Conservation (phyloP, 495 filamentous ascomycete species). For the Hypoxylon lenormandii region DNA sequence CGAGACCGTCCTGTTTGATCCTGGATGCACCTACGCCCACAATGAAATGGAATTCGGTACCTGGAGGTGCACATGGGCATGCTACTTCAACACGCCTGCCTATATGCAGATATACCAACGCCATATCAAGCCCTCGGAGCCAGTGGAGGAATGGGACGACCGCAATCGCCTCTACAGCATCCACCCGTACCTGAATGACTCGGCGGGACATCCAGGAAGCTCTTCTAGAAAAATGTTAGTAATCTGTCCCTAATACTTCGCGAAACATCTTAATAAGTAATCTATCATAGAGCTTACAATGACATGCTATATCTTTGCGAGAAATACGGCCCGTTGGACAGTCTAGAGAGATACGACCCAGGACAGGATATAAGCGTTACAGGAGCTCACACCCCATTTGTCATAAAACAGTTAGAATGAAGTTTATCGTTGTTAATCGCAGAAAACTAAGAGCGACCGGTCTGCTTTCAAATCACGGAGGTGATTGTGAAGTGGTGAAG, state of each 20-base stretch:
- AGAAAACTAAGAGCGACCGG: background rate
- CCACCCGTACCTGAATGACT: slow-evolving; percentile 50
- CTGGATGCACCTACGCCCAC: slow-evolving; percentile 60
- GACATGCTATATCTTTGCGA: slow-evolving; percentile 57
- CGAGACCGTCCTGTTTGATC: slow-evolving; percentile 57
- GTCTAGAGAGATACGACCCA: slow-evolving; percentile 49
- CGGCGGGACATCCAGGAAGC: slow-evolving; percentile 53
- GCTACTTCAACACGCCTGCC: slow-evolving; percentile 8
- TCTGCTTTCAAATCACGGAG: too few relatives aligned
- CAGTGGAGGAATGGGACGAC: slow-evolving; percentile 51
- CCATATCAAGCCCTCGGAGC: slow-evolving; percentile 38
- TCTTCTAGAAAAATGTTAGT: slow-evolving; percentile 52
- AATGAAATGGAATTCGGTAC: slow-evolving; percentile 59
- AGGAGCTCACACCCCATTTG: slow-evolving; percentile 39
- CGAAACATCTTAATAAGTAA: background rate
- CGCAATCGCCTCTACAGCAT: slow-evolving; percentile 52
- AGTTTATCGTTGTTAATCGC: background rate
- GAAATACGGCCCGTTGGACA: slow-evolving; percentile 51
- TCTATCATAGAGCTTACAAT: slow-evolving; percentile 50
- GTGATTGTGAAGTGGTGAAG: too few relatives aligned
- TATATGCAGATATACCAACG: slow-evolving; percentile 31
- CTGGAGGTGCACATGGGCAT: slow-evolving; percentile 40
- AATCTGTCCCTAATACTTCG: background rate
- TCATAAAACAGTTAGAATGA: slow-evolving; percentile 41
- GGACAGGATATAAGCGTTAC: slow-evolving; percentile 42